phyloP scores from a whole-genome alignment of 2,329 filamentous ascomycete species.

The Furcasterigmium furcatum region DNA sequence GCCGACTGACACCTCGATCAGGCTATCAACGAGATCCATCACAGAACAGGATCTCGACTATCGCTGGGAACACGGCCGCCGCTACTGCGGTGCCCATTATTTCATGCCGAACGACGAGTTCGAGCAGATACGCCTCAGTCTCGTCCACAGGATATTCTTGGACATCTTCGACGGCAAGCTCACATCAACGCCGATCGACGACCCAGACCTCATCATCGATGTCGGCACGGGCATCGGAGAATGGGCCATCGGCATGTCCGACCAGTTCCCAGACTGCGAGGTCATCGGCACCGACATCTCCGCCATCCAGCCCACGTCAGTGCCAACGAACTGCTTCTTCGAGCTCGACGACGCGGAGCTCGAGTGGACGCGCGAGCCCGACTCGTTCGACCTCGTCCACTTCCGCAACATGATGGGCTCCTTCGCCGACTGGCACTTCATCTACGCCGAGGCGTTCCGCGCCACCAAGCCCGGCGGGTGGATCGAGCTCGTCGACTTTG shows the following conservation, averaged over 20 bases:
- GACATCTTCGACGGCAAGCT: conserved; percentile 43
- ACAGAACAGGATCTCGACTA: conserved; percentile 51
- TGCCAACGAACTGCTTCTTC: conserved; percentile 57
- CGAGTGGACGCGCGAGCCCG: conserved; percentile 51
- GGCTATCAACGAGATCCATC: conserved; percentile 44
- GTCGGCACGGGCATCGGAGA: conserved; percentile 57
- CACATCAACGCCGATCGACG: conserved; percentile 36
- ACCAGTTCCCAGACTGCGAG: conserved; percentile 49
- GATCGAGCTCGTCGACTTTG: conserved; percentile 54
- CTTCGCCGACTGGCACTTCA: conserved; percentile 52
- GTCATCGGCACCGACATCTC: conserved; percentile 58
- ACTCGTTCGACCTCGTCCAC: conserved; percentile 55
- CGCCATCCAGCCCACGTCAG: conserved; percentile 53
- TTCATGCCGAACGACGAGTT: conserved; percentile 65
- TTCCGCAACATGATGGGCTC: conserved; percentile 53
- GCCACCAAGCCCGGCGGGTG: conserved; percentile 55
- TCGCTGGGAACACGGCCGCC: conserved; percentile 57
- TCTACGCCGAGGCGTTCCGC: conserved; percentile 49
- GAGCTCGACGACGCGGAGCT: conserved; percentile 57
- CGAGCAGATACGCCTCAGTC: conserved; percentile 59
- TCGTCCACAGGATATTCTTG: conserved; percentile 62
- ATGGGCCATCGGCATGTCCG: conserved; percentile 50
- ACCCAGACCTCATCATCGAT: conserved; percentile 45
- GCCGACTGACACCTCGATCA: conserved; percentile 16
- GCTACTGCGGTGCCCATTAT: conserved; percentile 57